Evolutionary conservation across 768 basidiomycete species (phyloP), one percentile per base, ranked within the genome.

Genomic region (Trametes villosa): DNA sequence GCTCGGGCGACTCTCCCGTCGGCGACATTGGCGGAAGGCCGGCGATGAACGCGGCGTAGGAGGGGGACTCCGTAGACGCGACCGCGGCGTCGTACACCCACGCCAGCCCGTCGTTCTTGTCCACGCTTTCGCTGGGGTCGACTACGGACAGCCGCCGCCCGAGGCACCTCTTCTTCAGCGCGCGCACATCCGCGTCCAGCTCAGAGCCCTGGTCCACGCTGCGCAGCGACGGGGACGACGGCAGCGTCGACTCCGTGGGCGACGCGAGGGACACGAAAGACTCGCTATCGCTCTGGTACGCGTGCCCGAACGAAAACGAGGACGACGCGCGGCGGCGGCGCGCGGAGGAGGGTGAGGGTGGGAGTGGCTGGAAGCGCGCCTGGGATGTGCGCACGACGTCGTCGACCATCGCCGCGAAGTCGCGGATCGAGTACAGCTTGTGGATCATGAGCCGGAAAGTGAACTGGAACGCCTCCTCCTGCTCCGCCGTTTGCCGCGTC

Each of bases 391-490:
- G 53, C 36, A 67, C 48, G 44, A 67, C 63, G 45, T 62, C 58
- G 48, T 65, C 57, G 31, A 63, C 63, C 63, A 65, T 65, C 40
- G 76, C 75, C 1, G 74, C 77, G 84, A 86, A 88, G 54, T 86
- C 85, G 22, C 83, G 82, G 53, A 82, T 48, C 24, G 81, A 77
- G 71, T 88, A 88, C 12, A 88, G 75, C 69, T 85, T 83, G 74
- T 88, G 84, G 57, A 87, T 70, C 85, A 86, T 88, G 66, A 84
- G 76, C 66, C 81, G 83, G 77, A 88, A 88, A 33, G 83, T 87
- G 73, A 88, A 88, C 18, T 62, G 38, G 47, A 59, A 60, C 44
- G 59, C 59, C 26, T 60, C 59, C 18, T 67, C 59, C 20, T 60
- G 55, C 33, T 46, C 56, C 20, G 33, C 30, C 29, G 36, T 41